Evolutionary conservation across 139 green algal genomes (phyloP).

Genomic region (Chlorella sp.): DNA sequence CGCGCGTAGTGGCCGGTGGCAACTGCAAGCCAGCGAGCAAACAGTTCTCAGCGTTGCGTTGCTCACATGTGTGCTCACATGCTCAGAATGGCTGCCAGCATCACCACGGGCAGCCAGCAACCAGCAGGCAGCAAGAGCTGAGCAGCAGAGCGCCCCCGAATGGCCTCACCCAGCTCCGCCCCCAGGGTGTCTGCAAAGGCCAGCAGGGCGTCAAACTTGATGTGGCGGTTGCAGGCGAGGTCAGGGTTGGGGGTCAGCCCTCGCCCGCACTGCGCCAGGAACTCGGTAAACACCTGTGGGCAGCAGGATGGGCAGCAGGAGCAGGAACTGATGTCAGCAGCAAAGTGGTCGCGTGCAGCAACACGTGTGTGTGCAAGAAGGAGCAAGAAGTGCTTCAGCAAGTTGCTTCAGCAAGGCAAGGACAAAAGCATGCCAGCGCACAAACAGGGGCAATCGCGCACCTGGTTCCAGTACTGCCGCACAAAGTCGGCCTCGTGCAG

Average conservation of each 20-base stretch:
- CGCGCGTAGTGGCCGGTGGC: slow-evolving; percentile 85
- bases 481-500: slow-evolving; percentile 83
- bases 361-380: neutral
- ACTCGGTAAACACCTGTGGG: slow-evolving; percentile 75
- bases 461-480: slow-evolving; percentile 73
- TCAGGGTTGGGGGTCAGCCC: slow-evolving; percentile 90
- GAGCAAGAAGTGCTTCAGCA: neutral
- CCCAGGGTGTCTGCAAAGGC: slow-evolving; percentile 55
- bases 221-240: slow-evolving; percentile 85
- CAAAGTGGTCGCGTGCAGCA: too few relatives aligned
- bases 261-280: slow-evolving; percentile 56
- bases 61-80: too few relatives aligned
- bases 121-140: too few relatives aligned
- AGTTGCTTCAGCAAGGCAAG: too few relatives aligned
- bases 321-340: neutral
- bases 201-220: slow-evolving; percentile 86
- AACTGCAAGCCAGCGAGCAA: slow-evolving; percentile 42
- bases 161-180: slow-evolving; percentile 27
- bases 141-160: too few relatives aligned
- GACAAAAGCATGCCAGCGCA: too few relatives aligned
- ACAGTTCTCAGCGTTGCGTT: neutral
- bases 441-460: neutral
- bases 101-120: too few relatives aligned
- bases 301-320: neutral
- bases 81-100: too few relatives aligned